Evolutionary conservation across 176 grass and related monocot species (phyloP).

Genomic region (Carex cristatella): DNA sequence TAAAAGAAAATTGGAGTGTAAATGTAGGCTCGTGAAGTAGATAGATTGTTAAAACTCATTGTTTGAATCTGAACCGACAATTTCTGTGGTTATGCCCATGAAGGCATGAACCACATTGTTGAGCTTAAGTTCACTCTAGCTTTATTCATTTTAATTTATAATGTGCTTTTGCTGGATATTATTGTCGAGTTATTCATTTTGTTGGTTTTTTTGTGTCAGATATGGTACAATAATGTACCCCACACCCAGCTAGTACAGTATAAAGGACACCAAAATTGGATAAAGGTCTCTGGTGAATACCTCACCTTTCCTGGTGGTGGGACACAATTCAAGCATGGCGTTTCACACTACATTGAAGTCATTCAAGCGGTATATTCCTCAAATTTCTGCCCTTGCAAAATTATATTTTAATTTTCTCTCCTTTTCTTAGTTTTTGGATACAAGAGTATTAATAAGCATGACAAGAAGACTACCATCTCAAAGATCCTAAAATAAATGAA

Average conservation of each 20-base stretch:
- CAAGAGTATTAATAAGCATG: constrained; percentile 7
- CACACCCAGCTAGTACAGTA: constrained; percentile 63
- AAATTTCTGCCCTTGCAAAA: background rate
- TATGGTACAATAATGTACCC: constrained; percentile 88
- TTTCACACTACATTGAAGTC: constrained; percentile 75
- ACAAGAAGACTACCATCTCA: constrained; percentile 1
- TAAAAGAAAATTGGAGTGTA: background rate
- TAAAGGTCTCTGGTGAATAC: constrained; percentile 67
- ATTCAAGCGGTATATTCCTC: constrained; percentile 51
- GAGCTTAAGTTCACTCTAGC: background rate
- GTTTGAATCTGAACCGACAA: background rate
- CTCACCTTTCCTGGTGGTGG: constrained; percentile 72
- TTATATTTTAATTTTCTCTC: background rate
- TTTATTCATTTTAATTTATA: constrained; percentile 1
- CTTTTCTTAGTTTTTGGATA: background rate
- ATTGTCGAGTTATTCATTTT: constrained; percentile 15
- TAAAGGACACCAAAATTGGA: constrained; percentile 91
- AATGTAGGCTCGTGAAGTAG: background rate
- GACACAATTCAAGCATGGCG: constrained; percentile 83
- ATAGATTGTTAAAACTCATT: background rate
- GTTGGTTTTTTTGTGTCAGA: constrained; percentile 27
- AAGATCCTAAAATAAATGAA: background rate
- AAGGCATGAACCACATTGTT: background rate
- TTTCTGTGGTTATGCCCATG: background rate
- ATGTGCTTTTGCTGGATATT: background rate